phyloP scores from a whole-genome alignment of 257 asterid species.

The Echium plantagineum region DNA sequence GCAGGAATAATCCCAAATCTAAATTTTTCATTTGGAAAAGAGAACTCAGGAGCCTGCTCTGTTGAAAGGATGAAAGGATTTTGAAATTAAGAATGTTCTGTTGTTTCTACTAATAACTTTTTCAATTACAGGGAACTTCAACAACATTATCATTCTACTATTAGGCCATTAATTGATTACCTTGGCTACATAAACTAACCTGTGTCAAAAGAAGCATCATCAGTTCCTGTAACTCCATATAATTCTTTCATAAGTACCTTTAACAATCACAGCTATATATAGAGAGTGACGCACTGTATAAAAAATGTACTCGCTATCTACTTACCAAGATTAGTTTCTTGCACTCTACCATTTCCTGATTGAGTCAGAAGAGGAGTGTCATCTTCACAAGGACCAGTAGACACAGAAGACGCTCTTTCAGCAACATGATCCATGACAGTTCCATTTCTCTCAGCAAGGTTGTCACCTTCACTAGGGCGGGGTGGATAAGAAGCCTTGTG shows the following conservation, averaged over 20 bases:
- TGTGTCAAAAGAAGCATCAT: conserved; percentile 19
- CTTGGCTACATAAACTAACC: conserved; percentile 18
- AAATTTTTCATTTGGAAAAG: conserved; percentile 58
- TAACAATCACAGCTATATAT: conserved; percentile 9
- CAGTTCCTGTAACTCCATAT: conserved; percentile 22
- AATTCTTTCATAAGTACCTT: conserved; percentile 21
- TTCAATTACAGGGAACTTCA: background rate
- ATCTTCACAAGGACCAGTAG: conserved; percentile 38
- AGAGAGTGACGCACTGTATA: conserved; percentile 5
- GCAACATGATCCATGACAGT: conserved; percentile 25
- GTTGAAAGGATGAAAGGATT: conserved; percentile 20
- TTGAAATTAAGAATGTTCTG: conserved; percentile 7
- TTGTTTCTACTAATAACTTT: background rate
- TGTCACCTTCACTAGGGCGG: conserved; percentile 34
- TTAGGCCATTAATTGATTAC: conserved; percentile 1
- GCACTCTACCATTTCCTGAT: conserved; percentile 28
- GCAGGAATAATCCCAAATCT: conserved; percentile 97
- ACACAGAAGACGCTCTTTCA: conserved; percentile 27
- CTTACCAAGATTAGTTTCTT: conserved; percentile 41
- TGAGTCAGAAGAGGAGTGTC: conserved; percentile 55
- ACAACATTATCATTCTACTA: background rate
- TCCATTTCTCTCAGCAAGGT: conserved; percentile 28
- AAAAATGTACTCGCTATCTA: conserved; percentile 14
- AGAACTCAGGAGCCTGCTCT: conserved; percentile 48
- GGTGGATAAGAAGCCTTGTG: conserved; percentile 82